Evolutionary conservation across 306 rosid genomes (phyloP).

Genomic region (Notholithocarpus densiflorus): DNA sequence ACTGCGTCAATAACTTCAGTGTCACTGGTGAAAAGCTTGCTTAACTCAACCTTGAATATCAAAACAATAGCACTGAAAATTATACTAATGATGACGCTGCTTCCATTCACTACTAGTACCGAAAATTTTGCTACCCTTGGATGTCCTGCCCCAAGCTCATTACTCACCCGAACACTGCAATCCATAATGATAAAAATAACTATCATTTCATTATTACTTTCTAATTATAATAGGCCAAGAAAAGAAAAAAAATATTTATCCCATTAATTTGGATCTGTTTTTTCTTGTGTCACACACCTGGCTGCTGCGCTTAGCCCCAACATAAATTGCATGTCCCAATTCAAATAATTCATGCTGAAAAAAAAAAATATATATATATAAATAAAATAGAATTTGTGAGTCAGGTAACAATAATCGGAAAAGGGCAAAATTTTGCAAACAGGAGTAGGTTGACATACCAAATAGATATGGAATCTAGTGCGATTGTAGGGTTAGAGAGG

Average conservation of each 20-base stretch:
- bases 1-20: conserved; percentile 52
- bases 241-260: not conserved
- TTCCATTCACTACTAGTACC: conserved; percentile 58
- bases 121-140: conserved; percentile 63
- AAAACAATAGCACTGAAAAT: conserved; percentile 41
- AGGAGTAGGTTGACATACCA: conserved; percentile 29
- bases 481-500: conserved; percentile 53
- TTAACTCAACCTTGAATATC: conserved; percentile 42
- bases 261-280: not conserved
- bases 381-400: not conserved
- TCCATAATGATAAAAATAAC: not conserved
- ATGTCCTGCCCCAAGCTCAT: conserved; percentile 73
- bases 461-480: conserved; percentile 57
- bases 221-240: not conserved
- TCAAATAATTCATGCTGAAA: conserved; percentile 65
- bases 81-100: conserved; percentile 55
- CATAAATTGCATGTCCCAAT: conserved; percentile 65
- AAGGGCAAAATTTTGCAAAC: not conserved
- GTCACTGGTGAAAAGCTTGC: conserved; percentile 61
- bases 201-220: not conserved
- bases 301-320: conserved; percentile 70
- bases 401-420: not conserved
- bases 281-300: conserved; percentile 35
- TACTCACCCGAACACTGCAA: conserved; percentile 63
- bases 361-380: not conserved